Conservation (phyloP, 2,329 filamentous ascomycete species). For the Neonectria hederae region DNA sequence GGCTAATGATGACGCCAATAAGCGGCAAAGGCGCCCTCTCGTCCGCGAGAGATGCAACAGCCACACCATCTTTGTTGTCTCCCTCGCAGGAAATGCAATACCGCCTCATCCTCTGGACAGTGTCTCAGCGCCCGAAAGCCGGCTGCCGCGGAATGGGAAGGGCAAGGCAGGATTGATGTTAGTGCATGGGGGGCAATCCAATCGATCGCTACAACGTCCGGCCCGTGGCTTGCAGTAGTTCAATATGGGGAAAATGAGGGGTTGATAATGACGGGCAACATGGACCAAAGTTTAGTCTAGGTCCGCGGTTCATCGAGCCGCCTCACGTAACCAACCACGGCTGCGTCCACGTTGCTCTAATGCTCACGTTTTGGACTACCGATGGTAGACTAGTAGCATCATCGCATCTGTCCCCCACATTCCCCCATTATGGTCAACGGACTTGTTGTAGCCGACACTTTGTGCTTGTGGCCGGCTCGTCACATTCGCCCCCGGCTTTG, state of each 20-base stretch:
- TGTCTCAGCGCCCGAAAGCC: background rate
- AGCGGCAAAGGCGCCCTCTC: background rate
- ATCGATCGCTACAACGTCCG: conserved; percentile 25
- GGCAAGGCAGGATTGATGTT: background rate
- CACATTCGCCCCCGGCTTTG: conserved; percentile 1
- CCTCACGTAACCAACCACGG: background rate
- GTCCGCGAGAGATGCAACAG: conserved; percentile 1
- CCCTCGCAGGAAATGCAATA: background rate
- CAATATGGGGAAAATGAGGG: conserved; percentile 41
- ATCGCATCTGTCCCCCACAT: no score
- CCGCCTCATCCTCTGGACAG: background rate
- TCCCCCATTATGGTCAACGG: background rate
- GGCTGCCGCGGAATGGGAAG: conserved; percentile 15
- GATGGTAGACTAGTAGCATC: background rate
- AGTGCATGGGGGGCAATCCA: conserved; percentile 9
- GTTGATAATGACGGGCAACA: conserved; percentile 25
- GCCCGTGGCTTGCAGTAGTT: conserved; percentile 42
- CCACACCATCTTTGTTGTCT: background rate
- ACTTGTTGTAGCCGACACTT: no score
- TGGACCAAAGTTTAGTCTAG: background rate
- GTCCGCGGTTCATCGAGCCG: conserved; percentile 18
- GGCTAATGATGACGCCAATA: background rate
- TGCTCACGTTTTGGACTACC: no score
- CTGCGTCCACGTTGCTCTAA: no score
- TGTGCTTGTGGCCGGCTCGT: background rate